Conservation (phyloP, 495 filamentous ascomycete genomes). For the Aspergillus affinis region DNA sequence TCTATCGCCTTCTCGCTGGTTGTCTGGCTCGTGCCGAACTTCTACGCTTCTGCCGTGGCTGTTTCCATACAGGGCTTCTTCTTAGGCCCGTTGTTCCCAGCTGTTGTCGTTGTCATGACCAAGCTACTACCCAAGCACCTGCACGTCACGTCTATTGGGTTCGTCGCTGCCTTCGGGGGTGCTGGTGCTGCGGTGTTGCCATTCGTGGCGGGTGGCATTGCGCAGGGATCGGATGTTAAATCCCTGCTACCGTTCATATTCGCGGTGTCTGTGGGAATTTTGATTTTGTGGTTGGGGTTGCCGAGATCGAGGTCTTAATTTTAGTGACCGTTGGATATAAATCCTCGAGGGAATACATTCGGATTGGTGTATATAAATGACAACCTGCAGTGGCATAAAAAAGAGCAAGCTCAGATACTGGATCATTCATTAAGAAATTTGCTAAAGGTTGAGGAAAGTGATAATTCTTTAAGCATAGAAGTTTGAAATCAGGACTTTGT, state of each 20-base stretch:
- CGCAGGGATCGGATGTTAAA: slow-evolving; percentile 65
- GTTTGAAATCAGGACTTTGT: too few species aligned
- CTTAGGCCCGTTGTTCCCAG: slow-evolving; percentile 61
- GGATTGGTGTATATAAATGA: too few species aligned
- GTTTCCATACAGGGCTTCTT: slow-evolving; percentile 68
- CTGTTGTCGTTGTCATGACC: slow-evolving; percentile 70
- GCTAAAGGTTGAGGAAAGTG: too few species aligned
- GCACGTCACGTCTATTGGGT: slow-evolving; percentile 76
- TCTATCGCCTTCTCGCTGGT: slow-evolving; percentile 54
- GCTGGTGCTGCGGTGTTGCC: slow-evolving; percentile 70
- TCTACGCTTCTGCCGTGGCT: slow-evolving; percentile 67
- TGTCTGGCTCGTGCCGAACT: slow-evolving; percentile 65
- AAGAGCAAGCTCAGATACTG: too few species aligned
- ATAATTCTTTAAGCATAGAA: too few species aligned
- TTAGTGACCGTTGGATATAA: neutral
- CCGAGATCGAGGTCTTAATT: neutral
- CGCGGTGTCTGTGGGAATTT: slow-evolving; percentile 31
- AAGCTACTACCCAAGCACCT: slow-evolving; percentile 71
- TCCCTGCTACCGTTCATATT: slow-evolving; percentile 68
- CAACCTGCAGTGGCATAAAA: too few species aligned
- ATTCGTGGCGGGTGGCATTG: slow-evolving; percentile 71
- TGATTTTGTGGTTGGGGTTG: slow-evolving; percentile 3
- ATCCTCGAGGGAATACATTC: too few species aligned
- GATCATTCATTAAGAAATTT: too few species aligned
- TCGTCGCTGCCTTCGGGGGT: slow-evolving; percentile 74